These are phyloP conservation scores for Dendrobium huoshanense DNA, from an alignment of 106 monocot genomes.

Conservation along the genomic window DNA sequence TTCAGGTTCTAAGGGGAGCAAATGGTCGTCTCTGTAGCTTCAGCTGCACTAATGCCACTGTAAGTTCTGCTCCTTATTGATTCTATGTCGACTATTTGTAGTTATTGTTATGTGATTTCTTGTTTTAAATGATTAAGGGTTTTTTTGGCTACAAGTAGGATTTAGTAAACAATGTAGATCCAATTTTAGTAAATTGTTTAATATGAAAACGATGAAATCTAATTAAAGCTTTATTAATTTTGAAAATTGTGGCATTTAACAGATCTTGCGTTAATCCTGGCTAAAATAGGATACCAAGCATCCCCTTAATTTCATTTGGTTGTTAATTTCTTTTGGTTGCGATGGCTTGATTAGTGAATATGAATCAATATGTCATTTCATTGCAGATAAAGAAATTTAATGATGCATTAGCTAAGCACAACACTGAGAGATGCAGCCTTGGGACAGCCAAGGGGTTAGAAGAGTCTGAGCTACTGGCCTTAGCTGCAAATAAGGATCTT, in stretches of 20 bases:
- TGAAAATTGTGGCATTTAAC: no score
- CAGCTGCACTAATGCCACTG: conserved; percentile 56
- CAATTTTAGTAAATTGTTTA: no score
- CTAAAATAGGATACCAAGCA: no score
- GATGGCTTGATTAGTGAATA: neutral
- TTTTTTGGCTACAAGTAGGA: no score
- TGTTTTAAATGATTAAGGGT: neutral
- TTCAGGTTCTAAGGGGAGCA: conserved; percentile 50
- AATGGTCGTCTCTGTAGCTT: conserved; percentile 53
- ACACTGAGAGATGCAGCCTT: conserved; percentile 13
- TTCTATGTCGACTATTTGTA: neutral
- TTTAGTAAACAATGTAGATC: no score
- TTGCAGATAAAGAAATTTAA: conserved; percentile 52
- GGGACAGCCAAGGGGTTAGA: conserved; percentile 46
- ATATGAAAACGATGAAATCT: no score
- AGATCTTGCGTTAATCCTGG: no score
- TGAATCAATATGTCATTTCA: neutral
- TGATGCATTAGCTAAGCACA: conserved; percentile 53
- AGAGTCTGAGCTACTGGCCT: conserved; percentile 36
- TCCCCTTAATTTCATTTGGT: no score
- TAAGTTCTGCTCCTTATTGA: conserved; percentile 12
- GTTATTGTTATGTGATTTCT: neutral
- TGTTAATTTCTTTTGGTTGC: no score
- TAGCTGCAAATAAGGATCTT: conserved; percentile 23
- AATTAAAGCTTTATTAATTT: no score